phyloP scores from a whole-genome alignment of 2,329 filamentous ascomycete genomes.

The Colletotrichum camelliae region DNA sequence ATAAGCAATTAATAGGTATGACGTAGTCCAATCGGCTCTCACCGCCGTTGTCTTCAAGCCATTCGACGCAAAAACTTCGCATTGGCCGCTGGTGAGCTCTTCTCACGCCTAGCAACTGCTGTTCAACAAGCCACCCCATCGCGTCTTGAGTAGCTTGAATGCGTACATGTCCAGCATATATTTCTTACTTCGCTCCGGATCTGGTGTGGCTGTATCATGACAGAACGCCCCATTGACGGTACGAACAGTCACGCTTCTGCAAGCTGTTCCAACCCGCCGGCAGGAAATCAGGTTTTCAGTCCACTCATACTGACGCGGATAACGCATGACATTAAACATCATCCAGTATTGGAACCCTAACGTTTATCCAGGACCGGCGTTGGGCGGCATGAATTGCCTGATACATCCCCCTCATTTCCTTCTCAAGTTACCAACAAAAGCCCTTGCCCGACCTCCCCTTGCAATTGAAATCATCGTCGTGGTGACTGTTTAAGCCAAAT shows the following conservation, averaged over 20 bases:
- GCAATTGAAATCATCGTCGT: too few species aligned
- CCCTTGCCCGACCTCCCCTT: too few species aligned
- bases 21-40: too few species aligned
- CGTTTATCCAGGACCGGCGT: neutral
- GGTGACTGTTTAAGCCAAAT: too few species aligned
- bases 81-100: neutral
- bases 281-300: neutral
- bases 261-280: neutral
- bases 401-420: neutral
- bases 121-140: neutral
- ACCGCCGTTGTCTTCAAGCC: too few species aligned
- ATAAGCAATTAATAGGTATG: too few species aligned
- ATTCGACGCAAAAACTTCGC: too few species aligned
- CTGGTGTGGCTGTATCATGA: neutral
- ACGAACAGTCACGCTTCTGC: neutral
- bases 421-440: neutral
- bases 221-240: neutral
- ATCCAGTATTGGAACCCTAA: neutral
- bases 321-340: neutral
- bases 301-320: neutral
- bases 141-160: neutral
- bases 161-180: too few species aligned
- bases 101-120: neutral
- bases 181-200: neutral
- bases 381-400: neutral